These are phyloP conservation scores for Chaetothyriales sp. DNA, from an alignment of 2,329 filamentous ascomycete species.

Conservation along the genomic window DNA sequence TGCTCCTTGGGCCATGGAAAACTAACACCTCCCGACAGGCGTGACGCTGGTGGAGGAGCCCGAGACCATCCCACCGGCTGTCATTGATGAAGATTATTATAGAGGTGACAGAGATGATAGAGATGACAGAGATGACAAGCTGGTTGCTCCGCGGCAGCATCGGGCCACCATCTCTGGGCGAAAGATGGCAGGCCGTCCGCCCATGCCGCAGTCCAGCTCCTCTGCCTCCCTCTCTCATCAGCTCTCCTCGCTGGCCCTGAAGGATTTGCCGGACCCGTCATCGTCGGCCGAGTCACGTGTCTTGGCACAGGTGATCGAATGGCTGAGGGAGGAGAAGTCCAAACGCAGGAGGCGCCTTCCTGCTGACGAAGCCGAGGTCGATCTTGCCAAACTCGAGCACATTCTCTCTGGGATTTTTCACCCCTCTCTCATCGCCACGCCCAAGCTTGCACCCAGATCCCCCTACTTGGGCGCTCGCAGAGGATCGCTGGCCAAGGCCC, in stretches of 20 bases:
- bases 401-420: constrained; percentile 40
- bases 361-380: constrained; percentile 29
- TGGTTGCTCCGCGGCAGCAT: constrained; percentile 2
- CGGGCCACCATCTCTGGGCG: constrained; percentile 17
- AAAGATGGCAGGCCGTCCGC: constrained; percentile 17
- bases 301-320: constrained; percentile 61
- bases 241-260: constrained; percentile 13
- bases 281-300: constrained; percentile 24
- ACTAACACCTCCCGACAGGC: constrained; percentile 5
- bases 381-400: constrained; percentile 64
- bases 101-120: constrained; percentile 1
- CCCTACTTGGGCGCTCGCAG: constrained; percentile 17
- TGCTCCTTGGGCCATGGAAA: background rate
- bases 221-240: constrained; percentile 5
- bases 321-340: constrained; percentile 65
- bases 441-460: constrained; percentile 7
- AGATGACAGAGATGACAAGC: background rate
- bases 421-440: constrained; percentile 18
- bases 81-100: constrained; percentile 8
- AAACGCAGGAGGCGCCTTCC: constrained; percentile 41
- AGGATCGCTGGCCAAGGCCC: constrained; percentile 29
- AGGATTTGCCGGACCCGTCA: constrained; percentile 6
- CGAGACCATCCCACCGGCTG: constrained; percentile 7
- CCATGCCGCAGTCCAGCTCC: constrained; percentile 5
- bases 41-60: constrained; percentile 18